Conservation (phyloP, 768 basidiomycete species). For the Mycena alexandri region DNA sequence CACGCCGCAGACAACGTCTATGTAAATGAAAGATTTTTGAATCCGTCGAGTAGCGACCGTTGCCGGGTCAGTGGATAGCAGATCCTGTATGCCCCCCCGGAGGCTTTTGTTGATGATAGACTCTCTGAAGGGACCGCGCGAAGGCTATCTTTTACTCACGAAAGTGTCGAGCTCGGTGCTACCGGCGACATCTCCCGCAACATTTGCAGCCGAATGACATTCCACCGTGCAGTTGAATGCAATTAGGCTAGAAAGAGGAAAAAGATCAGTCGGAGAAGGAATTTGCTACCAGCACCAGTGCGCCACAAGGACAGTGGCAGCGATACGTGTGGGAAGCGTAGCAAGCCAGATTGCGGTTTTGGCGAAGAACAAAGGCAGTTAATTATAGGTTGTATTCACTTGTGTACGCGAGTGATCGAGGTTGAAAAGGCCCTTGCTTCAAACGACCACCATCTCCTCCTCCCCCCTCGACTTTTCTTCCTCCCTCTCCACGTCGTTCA, state of each 20-base stretch:
- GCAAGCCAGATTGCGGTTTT: no score
- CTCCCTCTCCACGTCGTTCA: background rate
- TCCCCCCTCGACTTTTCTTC: background rate
- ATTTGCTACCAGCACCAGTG: slow-evolving; percentile 1
- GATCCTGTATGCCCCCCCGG: background rate
- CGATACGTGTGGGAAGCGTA: background rate
- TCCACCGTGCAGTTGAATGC: slow-evolving; percentile 12
- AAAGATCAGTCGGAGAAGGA: background rate
- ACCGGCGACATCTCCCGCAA: background rate
- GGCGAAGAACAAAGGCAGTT: background rate
- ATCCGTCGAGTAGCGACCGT: background rate
- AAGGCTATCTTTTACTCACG: background rate
- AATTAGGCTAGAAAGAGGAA: slow-evolving; percentile 16
- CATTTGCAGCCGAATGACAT: slow-evolving; percentile 20
- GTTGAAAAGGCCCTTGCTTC: slow-evolving; percentile 14
- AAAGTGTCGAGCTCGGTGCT: background rate
- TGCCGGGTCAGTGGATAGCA: background rate
- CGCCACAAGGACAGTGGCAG: slow-evolving; percentile 9
- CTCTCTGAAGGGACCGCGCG: no score
- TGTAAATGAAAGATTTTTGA: background rate
- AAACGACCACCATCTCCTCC: slow-evolving; percentile 5
- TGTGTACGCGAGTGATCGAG: slow-evolving; percentile 25
- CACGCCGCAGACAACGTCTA: background rate
- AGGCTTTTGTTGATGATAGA: background rate
- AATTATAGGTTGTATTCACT: background rate